phyloP scores from a whole-genome alignment of 805 yeast genomes.

The Pachysolen tannophilus region DNA sequence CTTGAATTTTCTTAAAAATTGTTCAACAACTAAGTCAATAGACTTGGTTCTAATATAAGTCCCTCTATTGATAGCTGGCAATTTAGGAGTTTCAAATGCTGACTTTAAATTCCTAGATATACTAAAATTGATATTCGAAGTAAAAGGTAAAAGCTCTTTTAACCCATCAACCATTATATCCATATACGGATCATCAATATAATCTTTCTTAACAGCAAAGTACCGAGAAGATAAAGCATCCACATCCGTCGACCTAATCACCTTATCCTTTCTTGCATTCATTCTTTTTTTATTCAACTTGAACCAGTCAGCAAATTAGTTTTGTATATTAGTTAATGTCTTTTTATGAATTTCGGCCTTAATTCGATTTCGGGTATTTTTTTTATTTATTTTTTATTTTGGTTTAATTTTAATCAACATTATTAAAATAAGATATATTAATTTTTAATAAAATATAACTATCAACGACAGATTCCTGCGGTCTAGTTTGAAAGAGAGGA shows the following conservation, averaged over 20 bases:
- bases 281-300: slow-evolving; percentile 1
- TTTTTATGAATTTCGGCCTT: no score
- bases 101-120: slow-evolving; percentile 28
- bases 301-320: no score
- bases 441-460: no score
- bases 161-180: slow-evolving; percentile 27
- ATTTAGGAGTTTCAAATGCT: slow-evolving; percentile 33
- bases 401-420: no score
- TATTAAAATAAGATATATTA: no score
- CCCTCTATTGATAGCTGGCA: slow-evolving; percentile 66
- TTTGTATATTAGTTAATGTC: no score
- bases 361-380: no score
- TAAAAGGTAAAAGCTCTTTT: slow-evolving; percentile 26
- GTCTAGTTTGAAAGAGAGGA: no score
- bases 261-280: slow-evolving; percentile 6
- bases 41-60: slow-evolving; percentile 53
- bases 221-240: slow-evolving; percentile 65
- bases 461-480: no score
- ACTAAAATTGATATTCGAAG: slow-evolving; percentile 23
- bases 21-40: slow-evolving; percentile 37
- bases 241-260: slow-evolving; percentile 39
- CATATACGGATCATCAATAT: slow-evolving; percentile 35
- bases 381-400: no score
- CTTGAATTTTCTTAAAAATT: slow-evolving; percentile 27
- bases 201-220: slow-evolving; percentile 41